Base-by-base conservation (phyloP, 495 filamentous ascomycete genomes). In the Evernia prunastri region DNA sequence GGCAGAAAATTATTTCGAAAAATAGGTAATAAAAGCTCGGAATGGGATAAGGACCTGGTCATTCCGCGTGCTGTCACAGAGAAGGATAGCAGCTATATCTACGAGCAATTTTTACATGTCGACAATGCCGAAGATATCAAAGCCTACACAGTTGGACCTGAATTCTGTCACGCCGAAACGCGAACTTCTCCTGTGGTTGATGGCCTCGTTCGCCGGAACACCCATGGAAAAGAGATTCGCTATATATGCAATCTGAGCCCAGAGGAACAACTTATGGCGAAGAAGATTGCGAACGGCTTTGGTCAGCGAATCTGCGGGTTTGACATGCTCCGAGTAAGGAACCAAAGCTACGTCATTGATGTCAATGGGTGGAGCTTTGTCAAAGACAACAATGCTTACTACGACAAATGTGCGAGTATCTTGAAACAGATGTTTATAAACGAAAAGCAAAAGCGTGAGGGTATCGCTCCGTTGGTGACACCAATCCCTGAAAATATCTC, bases 351-450 rank as follows among this genome's bases (percentile, higher is more conserved):
- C 75, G 94, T 99, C 18, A 97, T 99, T 66, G 94, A 99, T 71
- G 95, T 99, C 65, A 99, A 99, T 74, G 94, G 94, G 23, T 99
- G 94, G 94, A 97, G 93, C 70, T 99, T 99, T 71, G 94, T 99
- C 71, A 99, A 99, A 75, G 94, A 99, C 75, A 99, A 99, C 71
- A 91, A 96, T 54, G 91, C 95, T 56, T 99, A 99, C 69, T 99
- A 99, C 69, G 90, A 97, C 70, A 89, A 89, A 70, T 92, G 88
- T 68, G 86, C 94, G 18, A 85, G 76, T 58, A 96, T 97, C 60
- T 77, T 99, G 42, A 87, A 86, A 68, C 85, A 94, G 11, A 90
- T 90, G 72, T 99, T 97, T 70, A 76, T 93, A 61, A 82, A 80
- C 61, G 93, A 96, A 73, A 88, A 84, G 68, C 79, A 82, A 57